Percentiles rank a stretch among this genome's conserved stretches.
These are phyloP conservation scores for Cladosporium halotolerans DNA, from an alignment of 2,329 filamentous ascomycete genomes.

Conservation along the genomic window DNA sequence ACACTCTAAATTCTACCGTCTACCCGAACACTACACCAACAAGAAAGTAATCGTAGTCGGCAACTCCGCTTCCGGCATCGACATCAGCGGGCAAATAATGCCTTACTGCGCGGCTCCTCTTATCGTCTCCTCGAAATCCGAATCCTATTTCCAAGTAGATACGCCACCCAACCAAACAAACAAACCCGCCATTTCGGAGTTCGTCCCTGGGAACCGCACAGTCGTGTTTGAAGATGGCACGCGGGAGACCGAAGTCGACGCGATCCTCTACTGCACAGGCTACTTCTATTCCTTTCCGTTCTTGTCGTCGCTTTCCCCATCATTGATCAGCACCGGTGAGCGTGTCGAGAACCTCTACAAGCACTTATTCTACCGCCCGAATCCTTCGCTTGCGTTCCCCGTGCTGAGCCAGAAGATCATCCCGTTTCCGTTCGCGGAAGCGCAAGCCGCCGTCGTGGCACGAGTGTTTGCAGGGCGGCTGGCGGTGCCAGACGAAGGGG, in stretches of 20 bases:
- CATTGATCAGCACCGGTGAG: conserved; percentile 61
- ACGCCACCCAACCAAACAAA: conserved; percentile 50
- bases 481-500: conserved; percentile 52
- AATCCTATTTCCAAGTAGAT: conserved; percentile 40
- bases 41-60: conserved; percentile 79
- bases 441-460: conserved; percentile 69
- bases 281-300: conserved; percentile 85
- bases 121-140: conserved; percentile 54
- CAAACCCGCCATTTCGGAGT: conserved; percentile 48
- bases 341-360: conserved; percentile 68
- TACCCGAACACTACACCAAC: conserved; percentile 52
- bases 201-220: conserved; percentile 51
- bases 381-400: conserved; percentile 73
- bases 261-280: conserved; percentile 79
- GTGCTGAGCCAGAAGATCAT: conserved; percentile 74
- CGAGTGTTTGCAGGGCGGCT: conserved; percentile 70
- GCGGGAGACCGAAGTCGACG: conserved; percentile 63
- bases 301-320: conserved; percentile 42
- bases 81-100: conserved; percentile 73
- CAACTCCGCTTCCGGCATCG: conserved; percentile 75
- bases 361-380: conserved; percentile 68
- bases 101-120: conserved; percentile 54
- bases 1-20: conserved; percentile 71
- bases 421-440: conserved; percentile 77
- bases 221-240: conserved; percentile 62